Conservation (phyloP, 2,329 filamentous ascomycete species). For the Pseudopithomyces maydicus region DNA sequence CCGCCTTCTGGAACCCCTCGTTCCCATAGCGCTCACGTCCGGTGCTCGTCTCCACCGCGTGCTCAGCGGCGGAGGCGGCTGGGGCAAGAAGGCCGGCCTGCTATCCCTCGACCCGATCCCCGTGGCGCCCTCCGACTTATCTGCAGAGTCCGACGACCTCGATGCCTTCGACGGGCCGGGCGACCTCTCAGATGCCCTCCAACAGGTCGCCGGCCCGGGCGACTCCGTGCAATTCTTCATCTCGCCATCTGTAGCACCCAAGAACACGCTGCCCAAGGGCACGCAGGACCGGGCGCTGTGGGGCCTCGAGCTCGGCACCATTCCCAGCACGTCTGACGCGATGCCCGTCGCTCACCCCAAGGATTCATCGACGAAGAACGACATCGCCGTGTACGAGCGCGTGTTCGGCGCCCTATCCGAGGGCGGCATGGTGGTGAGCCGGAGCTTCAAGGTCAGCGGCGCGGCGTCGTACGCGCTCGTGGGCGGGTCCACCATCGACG, state of each 20-base stretch:
- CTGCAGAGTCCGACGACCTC: conserved; percentile 2
- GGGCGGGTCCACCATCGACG: conserved; percentile 54
- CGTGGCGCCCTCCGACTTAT: conserved; percentile 3
- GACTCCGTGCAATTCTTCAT: conserved; percentile 59
- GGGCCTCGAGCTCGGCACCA: conserved; percentile 46
- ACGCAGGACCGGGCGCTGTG: conserved; percentile 3
- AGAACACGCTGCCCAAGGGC: not conserved
- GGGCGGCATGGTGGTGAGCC: conserved; percentile 51
- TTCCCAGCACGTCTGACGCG: conserved; percentile 53
- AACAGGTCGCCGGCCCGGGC: conserved; percentile 65
- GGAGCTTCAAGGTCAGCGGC: not conserved
- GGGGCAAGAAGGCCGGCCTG: conserved; percentile 80
- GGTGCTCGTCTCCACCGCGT: conserved; percentile 52
- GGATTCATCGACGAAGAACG: conserved; percentile 10
- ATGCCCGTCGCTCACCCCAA: conserved; percentile 32
- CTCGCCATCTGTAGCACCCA: conserved; percentile 14
- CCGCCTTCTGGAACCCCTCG: conserved; percentile 25
- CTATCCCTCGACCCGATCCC: conserved; percentile 72
- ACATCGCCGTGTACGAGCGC: conserved; percentile 27
- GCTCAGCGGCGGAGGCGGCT: conserved; percentile 83
- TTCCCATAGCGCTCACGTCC: conserved; percentile 22
- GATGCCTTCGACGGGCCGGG: conserved; percentile 24
- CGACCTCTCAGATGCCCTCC: conserved; percentile 47
- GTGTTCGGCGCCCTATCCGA: conserved; percentile 69
- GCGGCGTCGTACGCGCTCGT: conserved; percentile 7